These are phyloP conservation scores for Kuraishia cidri DNA, from an alignment of 805 yeast genomes.

Conservation along the genomic window DNA sequence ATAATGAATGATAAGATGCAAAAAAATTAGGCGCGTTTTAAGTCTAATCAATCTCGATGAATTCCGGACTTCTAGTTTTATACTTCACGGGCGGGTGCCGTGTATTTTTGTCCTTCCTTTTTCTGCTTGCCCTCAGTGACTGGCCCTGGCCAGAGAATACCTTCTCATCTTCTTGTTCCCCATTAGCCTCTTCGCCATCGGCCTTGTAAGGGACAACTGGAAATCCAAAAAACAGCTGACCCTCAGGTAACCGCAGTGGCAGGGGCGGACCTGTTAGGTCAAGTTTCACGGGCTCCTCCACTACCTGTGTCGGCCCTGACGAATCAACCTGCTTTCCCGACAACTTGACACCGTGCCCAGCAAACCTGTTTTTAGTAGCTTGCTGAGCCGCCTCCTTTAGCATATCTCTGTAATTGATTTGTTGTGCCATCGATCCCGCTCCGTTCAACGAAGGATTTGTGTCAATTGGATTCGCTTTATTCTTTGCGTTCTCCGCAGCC, in stretches of 20 bases:
- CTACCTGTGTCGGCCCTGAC: slow-evolving; percentile 9
- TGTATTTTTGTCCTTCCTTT: slow-evolving; percentile 51
- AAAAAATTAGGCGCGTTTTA: too few species aligned
- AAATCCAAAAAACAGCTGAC: slow-evolving; percentile 89
- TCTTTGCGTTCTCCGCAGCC: slow-evolving; percentile 15
- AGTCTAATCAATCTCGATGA: slow-evolving; percentile 65
- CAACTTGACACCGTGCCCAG: slow-evolving; percentile 62
- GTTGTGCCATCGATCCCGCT: slow-evolving; percentile 67
- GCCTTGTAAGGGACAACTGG: slow-evolving; percentile 51
- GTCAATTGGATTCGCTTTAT: slow-evolving; percentile 31
- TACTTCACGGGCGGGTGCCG: slow-evolving; percentile 48
- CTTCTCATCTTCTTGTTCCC: slow-evolving; percentile 11
- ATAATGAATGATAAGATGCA: too few species aligned
- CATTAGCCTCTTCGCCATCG: slow-evolving; percentile 23
- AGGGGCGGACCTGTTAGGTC: slow-evolving; percentile 59
- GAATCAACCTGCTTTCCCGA: slow-evolving; percentile 45
- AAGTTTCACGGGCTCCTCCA: slow-evolving; percentile 17
- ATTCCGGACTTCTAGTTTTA: slow-evolving; percentile 64
- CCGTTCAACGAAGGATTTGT: slow-evolving; percentile 21
- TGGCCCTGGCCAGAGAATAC: slow-evolving; percentile 65
- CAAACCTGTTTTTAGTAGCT: slow-evolving; percentile 23
- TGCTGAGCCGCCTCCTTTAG: slow-evolving; percentile 31
- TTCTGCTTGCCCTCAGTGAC: slow-evolving; percentile 45
- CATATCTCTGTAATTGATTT: slow-evolving; percentile 56
- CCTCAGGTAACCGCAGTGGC: slow-evolving; percentile 67